phyloP scores from a whole-genome alignment of 257 asterid species.

The Primulina eburnea region DNA sequence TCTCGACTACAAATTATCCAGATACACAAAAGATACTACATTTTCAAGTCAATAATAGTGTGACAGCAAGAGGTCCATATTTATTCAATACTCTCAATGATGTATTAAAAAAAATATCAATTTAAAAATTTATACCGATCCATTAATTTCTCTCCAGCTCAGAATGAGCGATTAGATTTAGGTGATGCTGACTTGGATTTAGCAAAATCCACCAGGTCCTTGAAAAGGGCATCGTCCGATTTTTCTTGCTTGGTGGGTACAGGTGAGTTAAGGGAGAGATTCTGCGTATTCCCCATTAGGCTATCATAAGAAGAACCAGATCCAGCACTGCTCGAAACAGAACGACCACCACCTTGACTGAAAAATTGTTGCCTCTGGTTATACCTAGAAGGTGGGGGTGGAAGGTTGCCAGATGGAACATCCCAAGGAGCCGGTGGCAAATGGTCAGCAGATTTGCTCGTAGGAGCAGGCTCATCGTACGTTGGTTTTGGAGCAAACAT shows the following conservation, averaged over 20 bases:
- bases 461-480: conserved; percentile 37
- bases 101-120: conserved; percentile 21
- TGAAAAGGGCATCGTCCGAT: conserved; percentile 78
- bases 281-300: conserved; percentile 72
- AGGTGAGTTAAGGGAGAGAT: conserved; percentile 60
- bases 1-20: conserved; percentile 29
- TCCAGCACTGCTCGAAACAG: conserved; percentile 52
- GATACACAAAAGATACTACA: conserved; percentile 30
- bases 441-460: conserved; percentile 49
- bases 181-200: conserved; percentile 88
- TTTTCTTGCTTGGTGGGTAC: conserved; percentile 56
- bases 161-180: conserved; percentile 62
- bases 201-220: conserved; percentile 88
- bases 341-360: conserved; percentile 51
- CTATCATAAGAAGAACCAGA: conserved; percentile 68
- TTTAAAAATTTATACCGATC: conserved; percentile 28
- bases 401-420: conserved; percentile 42
- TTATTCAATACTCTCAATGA: conserved; percentile 21
- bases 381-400: conserved; percentile 78
- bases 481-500: conserved; percentile 51
- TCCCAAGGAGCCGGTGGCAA: conserved; percentile 63
- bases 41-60: conserved; percentile 17
- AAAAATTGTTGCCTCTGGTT: conserved; percentile 84
- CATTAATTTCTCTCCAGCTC: conserved; percentile 27
- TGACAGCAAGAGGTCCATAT: conserved; percentile 18